phyloP scores from a whole-genome alignment of 2,329 filamentous ascomycete genomes.

The Hymenoscyphus salicellus region DNA sequence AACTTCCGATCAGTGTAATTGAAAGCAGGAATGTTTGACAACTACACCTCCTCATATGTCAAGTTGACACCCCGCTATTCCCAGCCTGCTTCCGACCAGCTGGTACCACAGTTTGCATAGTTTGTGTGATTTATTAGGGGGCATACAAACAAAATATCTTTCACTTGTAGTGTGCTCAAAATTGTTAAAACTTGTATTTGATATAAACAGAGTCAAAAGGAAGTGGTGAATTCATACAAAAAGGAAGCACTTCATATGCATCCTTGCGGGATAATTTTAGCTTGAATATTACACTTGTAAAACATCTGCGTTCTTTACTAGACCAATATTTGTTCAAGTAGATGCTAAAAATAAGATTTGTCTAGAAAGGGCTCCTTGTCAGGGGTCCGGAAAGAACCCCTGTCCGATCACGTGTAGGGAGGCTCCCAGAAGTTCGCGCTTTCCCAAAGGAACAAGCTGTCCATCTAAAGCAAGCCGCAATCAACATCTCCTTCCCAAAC shows the following conservation, averaged over 20 bases:
- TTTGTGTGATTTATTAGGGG: neutral
- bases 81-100: neutral
- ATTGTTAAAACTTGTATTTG: neutral
- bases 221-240: too few relatives aligned
- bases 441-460: constrained; percentile 15
- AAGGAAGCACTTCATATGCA: too few relatives aligned
- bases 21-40: neutral
- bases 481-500: constrained; percentile 14
- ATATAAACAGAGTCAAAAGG: too few relatives aligned
- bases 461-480: constrained; percentile 17
- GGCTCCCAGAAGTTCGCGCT: neutral
- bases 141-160: neutral
- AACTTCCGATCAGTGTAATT: neutral
- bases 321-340: too few relatives aligned
- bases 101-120: neutral
- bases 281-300: too few relatives aligned
- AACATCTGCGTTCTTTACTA: too few relatives aligned
- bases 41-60: neutral
- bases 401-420: neutral
- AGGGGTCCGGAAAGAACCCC: neutral
- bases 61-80: neutral
- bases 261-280: too few relatives aligned
- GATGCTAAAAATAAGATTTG: too few relatives aligned
- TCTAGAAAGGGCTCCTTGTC: neutral
- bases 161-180: neutral